phyloP scores from a whole-genome alignment of 768 basidiomycete genomes.

The Serendipita sp. region DNA sequence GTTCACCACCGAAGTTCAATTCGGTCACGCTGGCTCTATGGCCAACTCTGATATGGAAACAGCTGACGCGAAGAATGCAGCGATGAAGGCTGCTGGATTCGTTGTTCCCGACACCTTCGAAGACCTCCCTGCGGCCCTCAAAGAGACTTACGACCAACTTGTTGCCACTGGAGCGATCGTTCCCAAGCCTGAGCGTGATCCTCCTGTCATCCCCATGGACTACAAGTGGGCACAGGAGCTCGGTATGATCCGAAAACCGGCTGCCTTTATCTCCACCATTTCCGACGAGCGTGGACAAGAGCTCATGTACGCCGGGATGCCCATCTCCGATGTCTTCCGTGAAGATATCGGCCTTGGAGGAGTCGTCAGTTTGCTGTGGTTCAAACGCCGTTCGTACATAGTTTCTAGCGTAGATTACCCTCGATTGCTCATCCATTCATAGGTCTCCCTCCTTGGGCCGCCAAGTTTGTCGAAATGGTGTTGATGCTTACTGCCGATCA shows the following conservation, averaged over 20 bases:
- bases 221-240: constrained; percentile 99
- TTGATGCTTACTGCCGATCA: constrained; percentile 98
- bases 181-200: constrained; percentile 63
- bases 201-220: constrained; percentile 98
- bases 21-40: constrained; percentile 96
- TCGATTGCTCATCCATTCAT: constrained; percentile 8
- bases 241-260: constrained; percentile 95
- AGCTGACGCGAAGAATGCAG: constrained; percentile 91
- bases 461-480: constrained; percentile 99
- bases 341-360: constrained; percentile 93
- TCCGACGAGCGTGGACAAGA: constrained; percentile 99
- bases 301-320: constrained; percentile 96
- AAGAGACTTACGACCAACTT: constrained; percentile 70
- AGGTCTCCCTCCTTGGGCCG: constrained; percentile 71
- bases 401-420: not conserved
- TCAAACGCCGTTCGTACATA: constrained; percentile 51
- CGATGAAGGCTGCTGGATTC: constrained; percentile 90
- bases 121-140: constrained; percentile 73
- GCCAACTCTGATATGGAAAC: constrained; percentile 97
- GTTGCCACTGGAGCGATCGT: constrained; percentile 50
- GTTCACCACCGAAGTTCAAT: constrained; percentile 99
- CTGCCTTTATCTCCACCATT: constrained; percentile 97
- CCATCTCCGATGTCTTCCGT: constrained; percentile 96
- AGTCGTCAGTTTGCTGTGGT: constrained; percentile 92
- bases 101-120: constrained; percentile 97